Evolutionary conservation across 257 asterid genomes (phyloP), one percentile per base, ranked within the genome.

Genomic region (Ballota nigra): DNA sequence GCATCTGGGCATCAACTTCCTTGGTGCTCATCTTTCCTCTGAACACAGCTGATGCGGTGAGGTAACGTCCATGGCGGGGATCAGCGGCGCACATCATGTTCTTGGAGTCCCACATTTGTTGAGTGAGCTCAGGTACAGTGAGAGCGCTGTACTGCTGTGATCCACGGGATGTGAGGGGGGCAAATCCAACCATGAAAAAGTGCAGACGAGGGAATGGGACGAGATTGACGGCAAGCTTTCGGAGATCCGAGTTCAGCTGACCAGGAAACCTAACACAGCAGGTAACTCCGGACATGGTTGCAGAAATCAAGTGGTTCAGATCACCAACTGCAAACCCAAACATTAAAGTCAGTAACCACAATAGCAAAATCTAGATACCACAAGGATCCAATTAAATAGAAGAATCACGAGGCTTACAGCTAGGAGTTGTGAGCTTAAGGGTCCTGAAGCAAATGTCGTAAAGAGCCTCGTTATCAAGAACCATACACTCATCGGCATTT

Each of bases 231-330:
- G 82, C 78, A 0, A 78, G 82, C 8, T 78, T 78, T 6, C 82
- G 82, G 0, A 78, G 82, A 68, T 78, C 82, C 0, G 82, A 78
- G 57, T 78, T 78, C 1, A 78, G 75, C 71, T 78, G 82, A 2
- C 82, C 82, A 0, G 82, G 82, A 18, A 78, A 78, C 62, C 78
- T 52, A 3, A 78, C 75, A 22, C 78, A 72, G 56, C 81, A 77
- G 18, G 81, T 77, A 8, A 77, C 81, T 19, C 81, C 81, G 2
- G 81, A 78, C 82, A 78, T 78, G 56, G 82, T 78, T n/a, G 82
- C 82, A 15, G 82, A 78, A 16, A 78, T 78, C 11, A 78, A 62
- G 58, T 78, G 82, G 78, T 78, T 78, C 69, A 78, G 49, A 68
- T 78, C 82, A 40, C 82, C 82, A 72, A 78, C 82, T 78, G 78